Evolutionary conservation across 1,284 basidiomycete species (phyloP).

Genomic region (Leccinum huronense): DNA sequence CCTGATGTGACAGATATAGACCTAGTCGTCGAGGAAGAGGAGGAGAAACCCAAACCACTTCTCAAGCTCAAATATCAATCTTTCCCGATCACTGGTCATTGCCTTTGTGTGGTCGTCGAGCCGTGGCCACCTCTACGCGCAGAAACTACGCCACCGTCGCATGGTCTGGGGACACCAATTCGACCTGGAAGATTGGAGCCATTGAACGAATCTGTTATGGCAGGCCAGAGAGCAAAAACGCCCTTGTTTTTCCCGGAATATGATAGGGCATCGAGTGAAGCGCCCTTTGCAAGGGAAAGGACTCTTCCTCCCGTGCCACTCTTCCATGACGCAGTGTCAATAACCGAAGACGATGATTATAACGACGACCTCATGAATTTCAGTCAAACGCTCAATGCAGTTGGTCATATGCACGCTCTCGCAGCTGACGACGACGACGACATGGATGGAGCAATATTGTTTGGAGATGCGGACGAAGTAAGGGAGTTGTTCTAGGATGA

Average conservation of each 20-base stretch:
- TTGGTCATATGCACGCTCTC: slow-evolving; percentile 52
- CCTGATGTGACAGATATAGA: slow-evolving; percentile 16
- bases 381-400: slow-evolving; percentile 66
- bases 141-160: slow-evolving; percentile 38
- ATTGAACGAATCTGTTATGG: slow-evolving; percentile 18
- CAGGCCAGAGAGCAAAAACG: slow-evolving; percentile 41
- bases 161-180: slow-evolving; percentile 28
- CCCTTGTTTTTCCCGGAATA: slow-evolving; percentile 71
- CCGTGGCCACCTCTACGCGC: slow-evolving; percentile 62
- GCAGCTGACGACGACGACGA: slow-evolving; percentile 72
- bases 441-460: slow-evolving; percentile 67
- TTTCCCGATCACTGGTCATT: slow-evolving; percentile 64
- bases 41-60: slow-evolving; percentile 68
- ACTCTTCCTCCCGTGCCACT: slow-evolving; percentile 43
- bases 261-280: slow-evolving; percentile 41
- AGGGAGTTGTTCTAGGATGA: slow-evolving; percentile 48
- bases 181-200: slow-evolving; percentile 39
- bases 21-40: slow-evolving; percentile 49
- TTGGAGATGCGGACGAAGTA: slow-evolving; percentile 77
- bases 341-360: slow-evolving; percentile 40
- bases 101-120: slow-evolving; percentile 75
- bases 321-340: slow-evolving; percentile 39
- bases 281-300: slow-evolving; percentile 32
- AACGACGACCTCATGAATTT: slow-evolving; percentile 60
- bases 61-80: slow-evolving; percentile 65